Percentiles rank a stretch among this genome's conserved stretches.
These are phyloP conservation scores for Tulasnella calospora DNA, from an alignment of 768 basidiomycete genomes.

Conservation along the genomic window DNA sequence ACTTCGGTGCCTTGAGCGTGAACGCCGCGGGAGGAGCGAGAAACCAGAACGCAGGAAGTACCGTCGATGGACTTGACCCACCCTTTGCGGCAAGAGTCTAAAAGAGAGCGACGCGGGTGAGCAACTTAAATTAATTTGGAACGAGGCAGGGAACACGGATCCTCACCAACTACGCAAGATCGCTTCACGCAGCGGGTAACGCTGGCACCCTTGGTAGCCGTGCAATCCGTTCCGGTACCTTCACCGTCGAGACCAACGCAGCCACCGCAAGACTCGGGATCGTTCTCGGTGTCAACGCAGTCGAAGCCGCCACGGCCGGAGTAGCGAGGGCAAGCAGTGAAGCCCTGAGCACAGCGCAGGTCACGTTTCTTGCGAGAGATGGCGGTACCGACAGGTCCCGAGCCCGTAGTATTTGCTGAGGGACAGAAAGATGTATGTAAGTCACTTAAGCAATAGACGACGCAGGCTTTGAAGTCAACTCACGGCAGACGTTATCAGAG, in stretches of 20 bases:
- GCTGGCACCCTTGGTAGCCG: constrained; percentile 42
- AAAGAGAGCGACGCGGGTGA: background rate
- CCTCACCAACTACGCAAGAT: constrained; percentile 32
- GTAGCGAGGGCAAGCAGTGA: constrained; percentile 5
- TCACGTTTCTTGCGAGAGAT: background rate
- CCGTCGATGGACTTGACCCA: background rate
- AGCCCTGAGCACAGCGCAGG: background rate
- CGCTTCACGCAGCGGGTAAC: constrained; percentile 39
- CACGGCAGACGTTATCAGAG: background rate
- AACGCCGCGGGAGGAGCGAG: background rate
- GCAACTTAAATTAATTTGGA: background rate
- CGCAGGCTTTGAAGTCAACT: background rate
- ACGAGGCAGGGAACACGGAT: background rate
- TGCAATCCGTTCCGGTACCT: constrained; percentile 42
- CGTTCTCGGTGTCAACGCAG: constrained; percentile 16
- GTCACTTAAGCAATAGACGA: background rate
- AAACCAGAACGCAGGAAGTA: background rate
- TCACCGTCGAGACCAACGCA: constrained; percentile 15
- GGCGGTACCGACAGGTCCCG: background rate
- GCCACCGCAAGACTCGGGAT: constrained; percentile 20
- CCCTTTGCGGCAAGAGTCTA: background rate
- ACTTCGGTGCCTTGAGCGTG: background rate
- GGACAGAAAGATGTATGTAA: background rate
- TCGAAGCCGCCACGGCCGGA: constrained; percentile 20
- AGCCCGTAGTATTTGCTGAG: background rate